Evolutionary conservation across 805 yeast species (phyloP), one percentile per base, ranked within the genome.

Genomic region (Kodamaea neixiangensis): DNA sequence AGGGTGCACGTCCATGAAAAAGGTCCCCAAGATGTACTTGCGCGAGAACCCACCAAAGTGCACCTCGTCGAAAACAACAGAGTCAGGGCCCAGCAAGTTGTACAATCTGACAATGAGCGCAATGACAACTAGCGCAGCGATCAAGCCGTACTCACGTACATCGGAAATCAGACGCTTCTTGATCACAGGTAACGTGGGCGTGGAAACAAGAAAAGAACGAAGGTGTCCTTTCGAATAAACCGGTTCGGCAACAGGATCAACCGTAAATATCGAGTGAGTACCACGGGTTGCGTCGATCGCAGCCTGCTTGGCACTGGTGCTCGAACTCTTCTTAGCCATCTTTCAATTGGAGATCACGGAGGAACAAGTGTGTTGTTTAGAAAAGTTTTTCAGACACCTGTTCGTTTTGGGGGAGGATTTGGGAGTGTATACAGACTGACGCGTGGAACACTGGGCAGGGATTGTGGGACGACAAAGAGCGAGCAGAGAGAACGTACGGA

Each of bases 1-100:
- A 7, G 96, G 96, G 63, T 87, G 88, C 41, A 82, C 86, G 65
- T 85, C 92, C 80, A 86, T 77, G 67, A 86, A 87, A 62, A 75
- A 86, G 14, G 68, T 67, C 15, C 89, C 88, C 48, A 71, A 67
- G 48, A 84, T 77, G 71, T 91, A 94, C 68, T 88, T 84, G 52
- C 86, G 79, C 29, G 97, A 96, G 71, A 93, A 94, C n/a, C 96
- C 96, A 50, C 99, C 99, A 62, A 94, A 94, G 69, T 89, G 96
- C 38, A 88, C 94, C 68, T 93, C 99, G 67, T 91, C 97, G 58
- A 89, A 89, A 10, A 93, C 96, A 34, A 91, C 96, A 22, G 92
- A 82, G 60, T 83, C 70, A 37, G 99, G 99, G 54, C 71, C 63
- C 21, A 79, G 72, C 52, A 94, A 73, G 48, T 78, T 72, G 57